Conservation (phyloP, 352 stramenopile species). For the Phytopythium helicoides region DNA sequence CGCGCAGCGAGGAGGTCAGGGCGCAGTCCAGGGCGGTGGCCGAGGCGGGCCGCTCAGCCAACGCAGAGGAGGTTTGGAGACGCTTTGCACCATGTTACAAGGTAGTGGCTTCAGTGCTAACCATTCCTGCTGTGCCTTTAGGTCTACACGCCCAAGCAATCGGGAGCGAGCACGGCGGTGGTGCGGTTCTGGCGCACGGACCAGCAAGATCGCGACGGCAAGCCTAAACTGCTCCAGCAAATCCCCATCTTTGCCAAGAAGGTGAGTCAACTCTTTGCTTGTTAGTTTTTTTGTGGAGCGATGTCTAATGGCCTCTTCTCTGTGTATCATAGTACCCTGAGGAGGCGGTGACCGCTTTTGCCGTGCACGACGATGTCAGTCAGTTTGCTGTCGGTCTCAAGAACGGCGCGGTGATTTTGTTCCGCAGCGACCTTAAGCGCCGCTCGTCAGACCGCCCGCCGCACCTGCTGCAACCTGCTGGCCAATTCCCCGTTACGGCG, state of each 20-base stretch:
- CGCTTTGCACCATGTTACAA: too few relatives aligned
- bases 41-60: conserved; percentile 57
- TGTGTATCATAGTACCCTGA: conserved; percentile 52
- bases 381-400: conserved; percentile 80
- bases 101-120: too few relatives aligned
- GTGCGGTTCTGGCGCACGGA: conserved; percentile 88
- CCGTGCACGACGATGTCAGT: conserved; percentile 79
- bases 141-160: conserved; percentile 65
- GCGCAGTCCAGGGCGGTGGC: conserved; percentile 79
- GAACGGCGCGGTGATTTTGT: conserved; percentile 84
- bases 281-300: too few relatives aligned
- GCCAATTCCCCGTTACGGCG: conserved; percentile 74
- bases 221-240: conserved; percentile 83
- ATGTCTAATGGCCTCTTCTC: too few relatives aligned
- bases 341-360: conserved; percentile 84
- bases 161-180: conserved; percentile 67
- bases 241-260: conserved; percentile 87
- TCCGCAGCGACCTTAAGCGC: conserved; percentile 76
- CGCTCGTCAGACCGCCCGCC: conserved; percentile 56
- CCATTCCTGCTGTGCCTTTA: conserved; percentile 14
- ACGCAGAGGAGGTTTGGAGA: conserved; percentile 65
- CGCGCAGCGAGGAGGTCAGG: conserved; percentile 66
- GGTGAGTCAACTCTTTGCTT: too few relatives aligned
- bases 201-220: conserved; percentile 83
- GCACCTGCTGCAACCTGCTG: conserved; percentile 72